These are phyloP conservation scores for Eutrema yunnanense DNA, from an alignment of 345 rosid genomes.

Conservation along the genomic window DNA sequence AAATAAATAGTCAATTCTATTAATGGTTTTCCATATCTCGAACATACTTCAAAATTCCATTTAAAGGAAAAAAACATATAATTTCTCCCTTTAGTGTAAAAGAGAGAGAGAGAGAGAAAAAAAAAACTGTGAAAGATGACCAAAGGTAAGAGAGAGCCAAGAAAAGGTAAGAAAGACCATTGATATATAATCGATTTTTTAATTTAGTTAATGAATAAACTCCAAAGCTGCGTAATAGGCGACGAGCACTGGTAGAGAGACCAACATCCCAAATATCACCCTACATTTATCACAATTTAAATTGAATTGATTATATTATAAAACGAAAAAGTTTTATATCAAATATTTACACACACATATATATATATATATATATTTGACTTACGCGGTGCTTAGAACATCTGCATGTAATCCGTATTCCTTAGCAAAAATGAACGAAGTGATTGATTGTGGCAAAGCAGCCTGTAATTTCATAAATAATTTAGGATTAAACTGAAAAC, in stretches of 20 bases:
- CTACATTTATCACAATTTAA: slow-evolving; percentile 32
- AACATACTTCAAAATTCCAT: slow-evolving; percentile 3
- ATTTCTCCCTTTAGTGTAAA: not conserved
- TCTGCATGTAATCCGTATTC: slow-evolving; percentile 76
- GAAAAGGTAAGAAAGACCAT: not conserved
- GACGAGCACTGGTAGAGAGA: slow-evolving; percentile 54
- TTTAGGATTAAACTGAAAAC: not conserved
- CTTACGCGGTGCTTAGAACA: slow-evolving; percentile 85
- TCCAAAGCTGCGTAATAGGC: slow-evolving; percentile 57
- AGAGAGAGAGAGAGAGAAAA: not conserved
- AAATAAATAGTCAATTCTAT: not conserved
- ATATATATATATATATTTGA: too few relatives aligned
- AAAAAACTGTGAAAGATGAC: not conserved
- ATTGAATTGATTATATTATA: not conserved
- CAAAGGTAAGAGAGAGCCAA: not conserved
- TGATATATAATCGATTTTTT: not conserved
- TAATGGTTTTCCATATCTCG: not conserved
- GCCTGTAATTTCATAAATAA: slow-evolving; percentile 39
- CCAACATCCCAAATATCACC: slow-evolving; percentile 71
- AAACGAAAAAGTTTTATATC: too few relatives aligned
- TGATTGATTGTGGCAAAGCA: slow-evolving; percentile 72
- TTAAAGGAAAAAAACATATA: not conserved
- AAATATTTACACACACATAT: not conserved
- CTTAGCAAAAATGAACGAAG: slow-evolving; percentile 67
- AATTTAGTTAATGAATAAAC: slow-evolving; percentile 18